Evolutionary conservation across 257 asterid genomes (phyloP).

Genomic region (Lycium barbarum): DNA sequence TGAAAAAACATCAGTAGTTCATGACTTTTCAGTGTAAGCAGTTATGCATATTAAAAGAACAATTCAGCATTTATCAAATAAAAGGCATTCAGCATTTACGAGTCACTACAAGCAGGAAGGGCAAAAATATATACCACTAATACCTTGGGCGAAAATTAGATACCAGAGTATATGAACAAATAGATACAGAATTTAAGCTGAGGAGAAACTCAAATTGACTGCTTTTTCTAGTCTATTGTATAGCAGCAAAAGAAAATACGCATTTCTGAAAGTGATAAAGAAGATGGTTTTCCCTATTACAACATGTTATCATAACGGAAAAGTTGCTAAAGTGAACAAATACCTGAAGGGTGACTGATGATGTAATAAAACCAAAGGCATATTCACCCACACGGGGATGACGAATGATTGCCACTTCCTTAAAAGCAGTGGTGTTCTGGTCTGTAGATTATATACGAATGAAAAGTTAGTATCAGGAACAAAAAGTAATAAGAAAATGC

Average conservation of each 20-base stretch:
- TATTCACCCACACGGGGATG: slow-evolving; percentile 97
- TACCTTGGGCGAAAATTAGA: neutral
- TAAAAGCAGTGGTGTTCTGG: slow-evolving; percentile 85
- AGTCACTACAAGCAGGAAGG: neutral
- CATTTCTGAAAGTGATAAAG: slow-evolving; percentile 4
- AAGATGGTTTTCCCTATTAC: neutral
- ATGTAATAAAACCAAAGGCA: slow-evolving; percentile 94
- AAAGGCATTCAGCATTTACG: neutral
- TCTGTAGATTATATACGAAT: slow-evolving; percentile 50
- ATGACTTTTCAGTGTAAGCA: neutral
- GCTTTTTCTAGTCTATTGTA: neutral
- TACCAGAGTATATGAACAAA: neutral
- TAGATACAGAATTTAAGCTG: neutral
- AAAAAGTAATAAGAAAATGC: neutral
- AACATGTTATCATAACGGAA: neutral
- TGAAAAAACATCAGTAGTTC: neutral
- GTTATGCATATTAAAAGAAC: slow-evolving; percentile 6
- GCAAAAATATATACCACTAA: neutral
- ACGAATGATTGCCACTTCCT: slow-evolving; percentile 86
- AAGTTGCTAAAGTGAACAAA: slow-evolving; percentile 22
- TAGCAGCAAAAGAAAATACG: neutral
- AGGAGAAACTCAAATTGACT: neutral
- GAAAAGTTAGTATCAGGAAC: slow-evolving; percentile 36
- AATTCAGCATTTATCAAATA: neutral
- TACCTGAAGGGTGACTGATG: slow-evolving; percentile 91